phyloP scores from a whole-genome alignment of 1,284 basidiomycete genomes.

The Melampsora larici-populina region DNA sequence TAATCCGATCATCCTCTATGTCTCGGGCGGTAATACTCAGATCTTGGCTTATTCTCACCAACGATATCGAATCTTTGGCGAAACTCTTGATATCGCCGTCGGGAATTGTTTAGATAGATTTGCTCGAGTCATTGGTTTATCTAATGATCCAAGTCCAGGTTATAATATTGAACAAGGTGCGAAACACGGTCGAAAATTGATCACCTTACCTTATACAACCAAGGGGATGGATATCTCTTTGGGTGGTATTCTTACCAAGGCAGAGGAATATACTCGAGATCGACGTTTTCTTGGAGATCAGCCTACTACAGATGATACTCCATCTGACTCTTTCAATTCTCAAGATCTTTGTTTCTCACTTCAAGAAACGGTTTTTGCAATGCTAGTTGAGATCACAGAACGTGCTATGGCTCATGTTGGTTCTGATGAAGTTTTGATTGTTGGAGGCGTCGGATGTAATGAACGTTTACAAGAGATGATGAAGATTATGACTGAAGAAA shows the following conservation, averaged over 20 bases:
- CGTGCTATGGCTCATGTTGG: slow-evolving; percentile 98
- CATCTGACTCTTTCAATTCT: slow-evolving; percentile 73
- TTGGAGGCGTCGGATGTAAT: slow-evolving; percentile 99
- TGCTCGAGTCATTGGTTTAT: slow-evolving; percentile 88
- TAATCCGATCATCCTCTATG: slow-evolving; percentile 96
- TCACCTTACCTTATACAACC: slow-evolving; percentile 87
- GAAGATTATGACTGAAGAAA: slow-evolving; percentile 90
- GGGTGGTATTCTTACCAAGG: slow-evolving; percentile 83
- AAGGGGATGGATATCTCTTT: slow-evolving; percentile 99
- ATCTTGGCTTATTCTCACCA: slow-evolving; percentile 98
- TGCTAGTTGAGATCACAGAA: slow-evolving; percentile 99
- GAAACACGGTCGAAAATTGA: slow-evolving; percentile 65
- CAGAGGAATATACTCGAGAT: slow-evolving; percentile 73
- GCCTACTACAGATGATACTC: slow-evolving; percentile 52
- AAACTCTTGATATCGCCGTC: slow-evolving; percentile 97
- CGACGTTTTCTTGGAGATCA: slow-evolving; percentile 47
- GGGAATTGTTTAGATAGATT: slow-evolving; percentile 98
- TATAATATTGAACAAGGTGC: slow-evolving; percentile 97
- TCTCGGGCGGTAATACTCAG: slow-evolving; percentile 98
- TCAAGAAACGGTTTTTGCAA: slow-evolving; percentile 95
- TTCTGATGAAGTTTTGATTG: slow-evolving; percentile 91
- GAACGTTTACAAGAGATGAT: slow-evolving; percentile 95
- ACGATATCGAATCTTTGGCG: slow-evolving; percentile 96
- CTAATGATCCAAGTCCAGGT: slow-evolving; percentile 95
- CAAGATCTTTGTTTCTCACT: slow-evolving; percentile 94